These are phyloP conservation scores for Lichtheimia ornata DNA, from an alignment of 371 early-diverging fungal species.

Conservation along the genomic window DNA sequence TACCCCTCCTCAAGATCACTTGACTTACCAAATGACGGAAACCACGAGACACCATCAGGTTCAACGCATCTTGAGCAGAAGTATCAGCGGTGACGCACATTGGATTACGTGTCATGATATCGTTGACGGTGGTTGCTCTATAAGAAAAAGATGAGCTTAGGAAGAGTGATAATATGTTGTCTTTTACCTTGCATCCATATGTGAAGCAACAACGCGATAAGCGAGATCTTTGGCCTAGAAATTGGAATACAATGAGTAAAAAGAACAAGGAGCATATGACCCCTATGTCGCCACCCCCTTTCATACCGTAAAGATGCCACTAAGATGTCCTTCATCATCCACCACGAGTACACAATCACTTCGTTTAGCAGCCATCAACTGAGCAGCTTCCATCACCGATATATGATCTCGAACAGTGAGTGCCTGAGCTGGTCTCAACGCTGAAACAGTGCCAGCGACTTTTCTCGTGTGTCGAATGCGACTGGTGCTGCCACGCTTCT, in stretches of 20 bases:
- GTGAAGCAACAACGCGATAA: conserved; percentile 50
- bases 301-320: conserved; percentile 88
- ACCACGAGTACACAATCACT: conserved; percentile 89
- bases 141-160: neutral
- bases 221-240: conserved; percentile 51
- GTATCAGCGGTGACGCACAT: conserved; percentile 85
- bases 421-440: conserved; percentile 81
- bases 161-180: neutral
- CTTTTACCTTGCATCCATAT: conserved; percentile 48
- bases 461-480: conserved; percentile 38
- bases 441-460: conserved; percentile 82
- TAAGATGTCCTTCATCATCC: conserved; percentile 82
- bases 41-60: conserved; percentile 93
- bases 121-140: conserved; percentile 76
- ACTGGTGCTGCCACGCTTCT: conserved; percentile 48
- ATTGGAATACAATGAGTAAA: neutral
- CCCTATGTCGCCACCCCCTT: no score
- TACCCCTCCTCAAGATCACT: neutral
- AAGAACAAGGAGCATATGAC: neutral
- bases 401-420: conserved; percentile 85
- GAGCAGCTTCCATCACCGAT: conserved; percentile 87
- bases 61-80: conserved; percentile 89
- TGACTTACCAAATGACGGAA: conserved; percentile 88
- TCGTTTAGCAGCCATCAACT: conserved; percentile 94
- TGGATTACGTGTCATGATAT: conserved; percentile 93